Conservation (phyloP, 1,284 basidiomycete species). For the Trichosporon sp. region DNA sequence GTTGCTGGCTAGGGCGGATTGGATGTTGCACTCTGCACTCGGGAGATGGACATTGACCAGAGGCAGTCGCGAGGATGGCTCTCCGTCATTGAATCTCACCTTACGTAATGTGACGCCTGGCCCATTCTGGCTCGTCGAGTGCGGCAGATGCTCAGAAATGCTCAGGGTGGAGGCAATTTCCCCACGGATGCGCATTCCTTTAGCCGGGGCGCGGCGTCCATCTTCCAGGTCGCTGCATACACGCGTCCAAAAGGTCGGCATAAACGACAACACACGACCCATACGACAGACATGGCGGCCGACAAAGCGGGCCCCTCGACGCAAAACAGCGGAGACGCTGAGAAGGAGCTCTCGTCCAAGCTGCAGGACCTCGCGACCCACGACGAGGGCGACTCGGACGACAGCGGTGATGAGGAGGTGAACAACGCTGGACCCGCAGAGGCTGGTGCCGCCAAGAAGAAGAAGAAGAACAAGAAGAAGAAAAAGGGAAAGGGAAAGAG, state of each 20-base stretch:
- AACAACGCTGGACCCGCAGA: slow-evolving; percentile 27
- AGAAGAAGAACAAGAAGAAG: slow-evolving; percentile 40
- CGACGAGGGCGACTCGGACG: slow-evolving; percentile 24
- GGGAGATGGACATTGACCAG: slow-evolving; percentile 12
- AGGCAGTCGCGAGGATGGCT: neutral
- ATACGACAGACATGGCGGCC: slow-evolving; percentile 22
- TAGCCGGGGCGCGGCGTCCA: slow-evolving; percentile 12
- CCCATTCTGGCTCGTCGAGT: neutral
- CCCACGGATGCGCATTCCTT: slow-evolving; percentile 15
- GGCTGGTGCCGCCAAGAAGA: slow-evolving; percentile 33
- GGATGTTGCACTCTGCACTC: neutral
- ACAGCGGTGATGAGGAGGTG: slow-evolving; percentile 25
- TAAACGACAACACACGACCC: slow-evolving; percentile 1
- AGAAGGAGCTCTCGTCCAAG: slow-evolving; percentile 26
- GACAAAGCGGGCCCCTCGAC: slow-evolving; percentile 17
- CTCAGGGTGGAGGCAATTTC: slow-evolving; percentile 8
- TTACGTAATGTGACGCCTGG: slow-evolving; percentile 10
- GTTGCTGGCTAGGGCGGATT: slow-evolving; percentile 15
- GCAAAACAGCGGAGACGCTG: slow-evolving; percentile 2
- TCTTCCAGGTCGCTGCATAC: neutral
- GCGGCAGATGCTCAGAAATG: neutral
- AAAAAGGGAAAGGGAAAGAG: slow-evolving; percentile 51
- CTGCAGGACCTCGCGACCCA: slow-evolving; percentile 20
- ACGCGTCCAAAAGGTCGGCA: neutral
- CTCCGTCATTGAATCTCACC: slow-evolving; percentile 2